Evolutionary conservation across 345 rosid species (phyloP), one percentile per base, ranked within the genome.

Genomic region (Punica granatum): DNA sequence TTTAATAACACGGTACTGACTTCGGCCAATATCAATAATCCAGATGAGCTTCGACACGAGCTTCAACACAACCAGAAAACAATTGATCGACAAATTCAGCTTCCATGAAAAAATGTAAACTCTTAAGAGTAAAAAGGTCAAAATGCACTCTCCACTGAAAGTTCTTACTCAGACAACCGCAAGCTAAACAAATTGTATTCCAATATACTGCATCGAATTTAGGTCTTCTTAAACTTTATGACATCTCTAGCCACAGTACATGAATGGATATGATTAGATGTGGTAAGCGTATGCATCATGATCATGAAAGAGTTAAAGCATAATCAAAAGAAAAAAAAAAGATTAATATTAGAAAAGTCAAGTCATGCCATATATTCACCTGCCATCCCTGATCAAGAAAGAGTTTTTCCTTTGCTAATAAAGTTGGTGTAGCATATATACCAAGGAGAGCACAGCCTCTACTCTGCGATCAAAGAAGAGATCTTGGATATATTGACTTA

Each of bases 341-440:
- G 26, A 60, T 31, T 19, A 36, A 56, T 56, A n/a, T 56, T 18
- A 21, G 3, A 42, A 31, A 56, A 21, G n/a, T 37, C 5, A 37
- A n/a, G 48, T 11, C 30, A 61, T 25, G 21, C 34, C 37, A 39
- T 18, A 59, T 75, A 59, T 71, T 73, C 80, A 94, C 99, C 99
- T 88, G 93, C 98, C 99, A 94, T 70, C 96, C 96, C 66, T 80
- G 89, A 64, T 89, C 93, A 76, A 85, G 80, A 81, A 94, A 94
- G 70, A 91, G 82, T 67, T 79, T 82, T 77, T 91, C 93, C 81
- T 94, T 94, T 37, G 92, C 92, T 69, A 68, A 80, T 74, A 91
- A 73, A 75, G 98, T 94, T 64, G 99, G 96, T 61, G 98, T 78
- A 68, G 87, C 91, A 71, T 86, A 72, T 60, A 94, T 86, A 66